Conservation (phyloP, 371 early-diverging fungal genomes). For the Mortierella sp. region DNA sequence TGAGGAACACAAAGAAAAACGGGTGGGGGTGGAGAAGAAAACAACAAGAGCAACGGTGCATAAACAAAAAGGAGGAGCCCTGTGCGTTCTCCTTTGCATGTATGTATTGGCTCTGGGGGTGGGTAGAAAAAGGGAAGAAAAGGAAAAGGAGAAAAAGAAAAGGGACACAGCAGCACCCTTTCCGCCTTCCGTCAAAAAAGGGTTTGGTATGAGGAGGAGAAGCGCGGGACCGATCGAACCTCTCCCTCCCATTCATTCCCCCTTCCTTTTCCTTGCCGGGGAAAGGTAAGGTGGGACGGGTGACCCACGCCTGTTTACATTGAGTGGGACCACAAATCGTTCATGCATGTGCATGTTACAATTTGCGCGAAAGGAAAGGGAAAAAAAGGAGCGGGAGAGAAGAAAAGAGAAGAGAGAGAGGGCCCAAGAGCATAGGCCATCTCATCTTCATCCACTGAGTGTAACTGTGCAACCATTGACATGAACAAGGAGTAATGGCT, state of each 20-base stretch:
- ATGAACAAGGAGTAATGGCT: too few species aligned
- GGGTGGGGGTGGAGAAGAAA: not conserved
- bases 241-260: too few species aligned
- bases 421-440: not conserved
- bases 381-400: conserved; percentile 1
- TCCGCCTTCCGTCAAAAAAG: not conserved
- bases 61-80: too few species aligned
- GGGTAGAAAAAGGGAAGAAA: not conserved
- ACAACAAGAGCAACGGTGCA: too few species aligned
- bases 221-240: conserved; percentile 1
- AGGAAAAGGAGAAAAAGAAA: not conserved
- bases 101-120: too few species aligned
- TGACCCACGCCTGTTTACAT: not conserved
- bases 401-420: not conserved
- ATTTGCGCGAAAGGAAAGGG: not conserved
- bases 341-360: not conserved
- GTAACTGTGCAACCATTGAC: not conserved
- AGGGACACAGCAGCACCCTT: not conserved
- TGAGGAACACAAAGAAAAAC: not conserved
- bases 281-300: not conserved
- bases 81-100: too few species aligned
- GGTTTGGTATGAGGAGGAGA: not conserved
- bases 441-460: not conserved
- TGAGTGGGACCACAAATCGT: not conserved
- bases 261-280: not conserved